Conservation (phyloP, 129 eudicot species). For the Artemisia argyi region DNA sequence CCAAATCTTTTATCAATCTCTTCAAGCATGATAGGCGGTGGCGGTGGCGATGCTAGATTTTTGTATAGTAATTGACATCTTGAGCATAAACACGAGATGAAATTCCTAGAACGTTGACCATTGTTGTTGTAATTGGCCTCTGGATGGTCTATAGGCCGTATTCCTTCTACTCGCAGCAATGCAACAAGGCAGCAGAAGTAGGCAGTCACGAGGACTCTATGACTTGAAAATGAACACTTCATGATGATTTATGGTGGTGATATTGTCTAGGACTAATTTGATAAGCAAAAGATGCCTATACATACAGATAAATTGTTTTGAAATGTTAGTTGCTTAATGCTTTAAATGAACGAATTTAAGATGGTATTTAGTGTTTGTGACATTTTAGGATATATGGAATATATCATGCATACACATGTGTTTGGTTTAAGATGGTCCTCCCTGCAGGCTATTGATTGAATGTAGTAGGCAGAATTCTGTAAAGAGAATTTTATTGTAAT, state of each 20-base stretch:
- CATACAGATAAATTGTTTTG: constrained; percentile 18
- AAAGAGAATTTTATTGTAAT: constrained; percentile 24
- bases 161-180: constrained; percentile 25
- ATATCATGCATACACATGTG: constrained; percentile 18
- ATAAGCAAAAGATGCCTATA: constrained; percentile 29
- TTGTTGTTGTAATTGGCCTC: constrained; percentile 17
- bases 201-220: constrained; percentile 24
- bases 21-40: constrained; percentile 21
- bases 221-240: constrained; percentile 28
- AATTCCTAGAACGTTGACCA: constrained; percentile 14
- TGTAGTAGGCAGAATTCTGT: constrained; percentile 28
- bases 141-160: constrained; percentile 4
- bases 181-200: constrained; percentile 36
- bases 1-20: constrained; percentile 42
- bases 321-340: constrained; percentile 13
- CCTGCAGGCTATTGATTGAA: constrained; percentile 25
- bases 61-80: constrained; percentile 18
- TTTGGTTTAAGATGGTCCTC: constrained; percentile 27
- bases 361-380: constrained; percentile 29
- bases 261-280: constrained; percentile 15
- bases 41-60: constrained; percentile 17
- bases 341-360: constrained; percentile 31
- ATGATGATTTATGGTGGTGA: constrained; percentile 27
- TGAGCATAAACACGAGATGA: constrained; percentile 4
- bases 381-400: constrained; percentile 34